Evolutionary conservation across 768 basidiomycete species (phyloP).

Genomic region (Boletus pseudopeckii): DNA sequence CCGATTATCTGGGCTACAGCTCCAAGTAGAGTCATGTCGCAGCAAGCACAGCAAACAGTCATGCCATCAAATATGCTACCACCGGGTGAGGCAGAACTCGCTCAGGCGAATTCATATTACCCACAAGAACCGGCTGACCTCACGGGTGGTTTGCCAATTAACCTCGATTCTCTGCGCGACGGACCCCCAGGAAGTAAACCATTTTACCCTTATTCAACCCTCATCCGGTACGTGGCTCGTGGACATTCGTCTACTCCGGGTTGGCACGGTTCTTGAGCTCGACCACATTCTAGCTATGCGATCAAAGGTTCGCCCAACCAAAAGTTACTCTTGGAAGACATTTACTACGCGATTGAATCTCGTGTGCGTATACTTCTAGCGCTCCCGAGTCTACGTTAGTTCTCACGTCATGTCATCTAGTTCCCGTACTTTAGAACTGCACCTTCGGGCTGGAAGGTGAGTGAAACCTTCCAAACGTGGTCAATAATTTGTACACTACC

Average conservation of each 20-base stretch:
- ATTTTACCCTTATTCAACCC: slow-evolving; percentile 87
- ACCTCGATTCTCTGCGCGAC: slow-evolving; percentile 81
- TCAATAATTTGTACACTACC: not conserved
- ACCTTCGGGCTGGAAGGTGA: slow-evolving; percentile 90
- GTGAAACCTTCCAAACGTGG: slow-evolving; percentile 21
- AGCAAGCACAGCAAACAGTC: slow-evolving; percentile 47
- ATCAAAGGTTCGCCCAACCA: slow-evolving; percentile 90
- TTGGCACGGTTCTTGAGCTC: not conserved
- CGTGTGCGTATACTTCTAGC: slow-evolving; percentile 49
- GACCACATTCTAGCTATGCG: slow-evolving; percentile 57
- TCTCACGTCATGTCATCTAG: slow-evolving; percentile 36
- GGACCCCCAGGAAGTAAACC: slow-evolving; percentile 88
- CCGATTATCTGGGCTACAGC: slow-evolving; percentile 9
- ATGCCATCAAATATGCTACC: slow-evolving; percentile 63
- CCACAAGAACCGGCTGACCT: slow-evolving; percentile 76
- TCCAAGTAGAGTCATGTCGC: slow-evolving; percentile 40
- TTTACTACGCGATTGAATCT: slow-evolving; percentile 89
- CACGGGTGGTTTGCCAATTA: slow-evolving; percentile 81
- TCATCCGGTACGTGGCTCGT: slow-evolving; percentile 66
- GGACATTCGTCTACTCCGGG: not conserved
- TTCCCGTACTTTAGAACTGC: slow-evolving; percentile 88
- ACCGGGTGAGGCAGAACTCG: slow-evolving; percentile 51
- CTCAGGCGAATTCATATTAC: slow-evolving; percentile 58
- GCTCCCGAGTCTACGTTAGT: not conserved
- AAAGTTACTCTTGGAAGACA: slow-evolving; percentile 82